phyloP scores from a whole-genome alignment of 306 rosid species.

The Quercus mongolica region DNA sequence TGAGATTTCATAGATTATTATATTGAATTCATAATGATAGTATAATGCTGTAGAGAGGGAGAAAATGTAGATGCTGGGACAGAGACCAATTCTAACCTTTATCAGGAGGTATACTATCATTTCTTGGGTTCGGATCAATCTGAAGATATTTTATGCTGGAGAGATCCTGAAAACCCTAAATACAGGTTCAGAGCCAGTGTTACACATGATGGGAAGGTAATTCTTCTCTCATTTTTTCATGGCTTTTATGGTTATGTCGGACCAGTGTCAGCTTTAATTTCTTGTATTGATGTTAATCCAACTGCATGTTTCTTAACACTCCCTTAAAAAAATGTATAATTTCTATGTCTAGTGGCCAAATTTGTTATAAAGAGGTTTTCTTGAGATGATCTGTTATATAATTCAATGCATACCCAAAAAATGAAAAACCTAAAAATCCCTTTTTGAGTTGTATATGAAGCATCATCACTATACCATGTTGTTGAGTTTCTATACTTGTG shows the following conservation, averaged over 20 bases:
- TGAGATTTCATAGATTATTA: slow-evolving; percentile 10
- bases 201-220: slow-evolving; percentile 87
- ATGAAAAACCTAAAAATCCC: background rate
- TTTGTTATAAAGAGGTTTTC: background rate
- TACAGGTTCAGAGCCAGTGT: slow-evolving; percentile 54
- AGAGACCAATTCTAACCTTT: slow-evolving; percentile 71
- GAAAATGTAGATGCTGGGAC: slow-evolving; percentile 76
- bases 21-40: slow-evolving; percentile 16
- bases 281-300: background rate
- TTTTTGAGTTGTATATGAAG: background rate
- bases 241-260: slow-evolving; percentile 11
- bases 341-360: too few relatives aligned
- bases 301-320: background rate
- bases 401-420: background rate
- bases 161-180: slow-evolving; percentile 75
- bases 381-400: background rate
- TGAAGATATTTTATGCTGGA: slow-evolving; percentile 83
- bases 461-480: background rate
- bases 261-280: background rate
- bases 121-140: slow-evolving; percentile 81
- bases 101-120: slow-evolving; percentile 82
- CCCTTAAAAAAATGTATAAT: background rate
- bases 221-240: slow-evolving; percentile 1
- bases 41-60: slow-evolving; percentile 50
- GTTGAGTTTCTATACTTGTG: background rate